A percentile compares a stretch with the other conserved stretches of the same genome.
Conservation (phyloP, 2,329 filamentous ascomycete species). For the Clarireedia monteithiana region DNA sequence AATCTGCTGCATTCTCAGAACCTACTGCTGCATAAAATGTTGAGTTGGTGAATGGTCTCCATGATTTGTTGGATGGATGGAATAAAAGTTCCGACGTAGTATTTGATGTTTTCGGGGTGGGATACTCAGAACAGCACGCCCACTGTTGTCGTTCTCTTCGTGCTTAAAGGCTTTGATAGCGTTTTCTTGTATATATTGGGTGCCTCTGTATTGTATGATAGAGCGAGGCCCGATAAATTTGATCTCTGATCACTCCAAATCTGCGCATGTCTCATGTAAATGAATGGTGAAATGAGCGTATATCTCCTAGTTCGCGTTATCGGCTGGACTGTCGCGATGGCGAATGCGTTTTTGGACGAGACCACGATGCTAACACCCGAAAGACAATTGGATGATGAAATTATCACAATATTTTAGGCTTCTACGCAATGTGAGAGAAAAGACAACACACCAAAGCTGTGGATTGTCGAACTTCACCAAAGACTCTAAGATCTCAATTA, state of each 20-base stretch:
- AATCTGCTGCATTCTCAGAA: neutral
- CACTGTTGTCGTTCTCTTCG: slow-evolving; percentile 1
- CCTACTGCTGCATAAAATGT: neutral
- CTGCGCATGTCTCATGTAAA: neutral
- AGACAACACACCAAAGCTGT: no score
- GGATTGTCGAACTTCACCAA: no score
- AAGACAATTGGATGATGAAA: no score
- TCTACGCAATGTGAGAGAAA: no score
- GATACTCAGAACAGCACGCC: neutral
- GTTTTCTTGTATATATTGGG: neutral
- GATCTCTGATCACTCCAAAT: neutral
- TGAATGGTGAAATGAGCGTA: neutral
- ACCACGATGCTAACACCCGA: no score
- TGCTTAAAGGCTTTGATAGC: neutral
- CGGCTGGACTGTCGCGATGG: no score
- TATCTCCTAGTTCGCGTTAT: neutral
- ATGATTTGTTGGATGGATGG: neutral
- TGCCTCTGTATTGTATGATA: neutral
- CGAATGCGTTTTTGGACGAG: no score
- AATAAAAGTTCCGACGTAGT: neutral
- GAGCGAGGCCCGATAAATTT: neutral
- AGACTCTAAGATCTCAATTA: no score
- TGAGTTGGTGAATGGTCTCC: neutral
- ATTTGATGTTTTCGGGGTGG: neutral
- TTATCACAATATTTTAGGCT: no score